Conservation (phyloP, 768 basidiomycete genomes). For the Hypsizygus marmoreus region DNA sequence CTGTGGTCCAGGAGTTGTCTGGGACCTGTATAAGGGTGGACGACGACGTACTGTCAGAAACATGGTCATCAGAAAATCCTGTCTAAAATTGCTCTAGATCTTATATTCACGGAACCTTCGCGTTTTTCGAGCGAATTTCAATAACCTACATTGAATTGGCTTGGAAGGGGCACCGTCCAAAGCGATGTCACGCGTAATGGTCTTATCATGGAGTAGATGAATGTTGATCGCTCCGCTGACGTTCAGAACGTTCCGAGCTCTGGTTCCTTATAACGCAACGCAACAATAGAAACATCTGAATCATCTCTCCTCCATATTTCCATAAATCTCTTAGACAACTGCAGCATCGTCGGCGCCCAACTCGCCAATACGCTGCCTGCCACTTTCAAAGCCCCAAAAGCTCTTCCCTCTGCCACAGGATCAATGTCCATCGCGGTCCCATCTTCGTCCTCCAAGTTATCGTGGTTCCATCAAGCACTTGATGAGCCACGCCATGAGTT, state of each 20-base stretch:
- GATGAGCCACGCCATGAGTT: constrained; percentile 10
- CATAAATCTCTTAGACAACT: neutral
- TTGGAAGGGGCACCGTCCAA: no score
- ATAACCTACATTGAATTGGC: no score
- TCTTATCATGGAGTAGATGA: no score
- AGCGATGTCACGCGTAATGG: no score
- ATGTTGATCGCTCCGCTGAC: neutral
- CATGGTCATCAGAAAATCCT: no score
- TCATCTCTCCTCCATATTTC: neutral
- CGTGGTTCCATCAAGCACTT: constrained; percentile 7
- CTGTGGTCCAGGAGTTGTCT: no score
- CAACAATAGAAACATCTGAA: constrained; percentile 3
- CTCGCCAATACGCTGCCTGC: constrained; percentile 6
- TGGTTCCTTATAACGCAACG: neutral
- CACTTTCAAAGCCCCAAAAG: constrained; percentile 1
- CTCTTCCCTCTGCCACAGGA: constrained; percentile 4
- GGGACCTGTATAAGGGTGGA: no score
- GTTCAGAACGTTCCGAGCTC: constrained; percentile 8
- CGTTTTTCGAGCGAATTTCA: no score
- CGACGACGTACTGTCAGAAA: no score
- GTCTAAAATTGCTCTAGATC: no score
- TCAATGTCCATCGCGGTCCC: constrained; percentile 5
- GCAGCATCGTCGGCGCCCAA: constrained; percentile 6
- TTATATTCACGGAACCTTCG: no score
- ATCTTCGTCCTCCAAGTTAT: constrained; percentile 2